Evolutionary conservation across 2,329 filamentous ascomycete genomes (phyloP), one percentile per base, ranked within the genome.

Genomic region (Lanzia echinophila): DNA sequence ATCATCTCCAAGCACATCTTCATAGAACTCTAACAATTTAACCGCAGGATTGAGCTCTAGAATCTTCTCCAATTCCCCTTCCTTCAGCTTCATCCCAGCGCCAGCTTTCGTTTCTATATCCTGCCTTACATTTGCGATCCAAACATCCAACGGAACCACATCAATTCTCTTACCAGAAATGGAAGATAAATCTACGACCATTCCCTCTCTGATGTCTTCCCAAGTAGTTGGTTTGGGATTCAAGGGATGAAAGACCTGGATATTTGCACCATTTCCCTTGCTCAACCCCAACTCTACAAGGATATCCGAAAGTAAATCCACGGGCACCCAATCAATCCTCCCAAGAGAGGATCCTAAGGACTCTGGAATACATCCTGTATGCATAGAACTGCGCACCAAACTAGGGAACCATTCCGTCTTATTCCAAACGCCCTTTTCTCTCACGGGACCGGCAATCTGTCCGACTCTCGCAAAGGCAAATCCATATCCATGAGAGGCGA

Each of bases 381-480:
- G 36, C 3, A 39, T 32, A 13, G 24, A 53, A 13, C 44, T 48
- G 6, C 48, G 36, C 41, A 48, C 20, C 4, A 48, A 32, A 12
- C 44, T 48, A 7, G 36, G 44, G 15, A 53, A 47, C 36, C 44
- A 43, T 34, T 53, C 36, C 2, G 28, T 28, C 24, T 32, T 39
- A 11, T 53, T 48, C 44, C 43, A 53, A 1, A 42, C 7, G 7
- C 50, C 34, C 11, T 17, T 15, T 3, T 13, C 11, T 10, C 36
- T 31, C 2, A 45, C 44, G 8, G 52, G 32, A 0, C 74, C 75
- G 0, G 66, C 74, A 39, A 79, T 71, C 61, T 79, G 77, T 0
- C 74, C 75, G 0, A 78, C 71, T 1, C 76, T 72, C 31, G 74
- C 67, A n/a, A 72, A 61, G 6, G 68, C 68, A 2, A 68, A 28